These are phyloP conservation scores for Rhododendron griersonianum DNA, from an alignment of 148 eudicot species.

Conservation along the genomic window DNA sequence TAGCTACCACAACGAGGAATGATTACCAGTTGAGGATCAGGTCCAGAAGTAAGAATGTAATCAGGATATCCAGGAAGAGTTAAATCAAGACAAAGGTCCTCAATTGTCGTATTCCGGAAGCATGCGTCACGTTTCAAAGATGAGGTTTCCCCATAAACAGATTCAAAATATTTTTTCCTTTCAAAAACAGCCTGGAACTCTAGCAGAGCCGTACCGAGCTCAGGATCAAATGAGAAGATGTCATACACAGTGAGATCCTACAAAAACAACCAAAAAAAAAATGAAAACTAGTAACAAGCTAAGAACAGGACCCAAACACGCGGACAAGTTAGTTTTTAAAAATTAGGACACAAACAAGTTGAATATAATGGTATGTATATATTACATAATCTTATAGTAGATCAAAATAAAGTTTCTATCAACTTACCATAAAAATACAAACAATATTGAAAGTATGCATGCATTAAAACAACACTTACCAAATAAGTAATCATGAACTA, in stretches of 20 bases:
- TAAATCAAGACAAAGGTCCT: constrained; percentile 87
- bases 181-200: constrained; percentile 82
- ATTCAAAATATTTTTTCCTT: constrained; percentile 41
- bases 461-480: neutral
- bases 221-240: constrained; percentile 84
- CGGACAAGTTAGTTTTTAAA: neutral
- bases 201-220: constrained; percentile 57
- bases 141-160: constrained; percentile 24
- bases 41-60: constrained; percentile 41
- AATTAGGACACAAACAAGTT: neutral
- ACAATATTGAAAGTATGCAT: neutral
- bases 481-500: neutral
- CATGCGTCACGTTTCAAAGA: constrained; percentile 21
- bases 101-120: constrained; percentile 57
- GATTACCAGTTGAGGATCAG: constrained; percentile 54
- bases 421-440: neutral
- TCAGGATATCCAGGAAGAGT: constrained; percentile 94
- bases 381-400: neutral
- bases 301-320: neutral
- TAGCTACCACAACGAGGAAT: neutral
- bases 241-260: constrained; percentile 84
- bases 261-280: neutral
- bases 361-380: neutral
- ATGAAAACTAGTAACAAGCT: neutral
- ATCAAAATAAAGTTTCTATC: neutral